Percentiles rank a stretch among this genome's conserved stretches.
These are phyloP conservation scores for Penicillium frequentans DNA, from an alignment of 2,329 filamentous ascomycete species.

Conservation along the genomic window DNA sequence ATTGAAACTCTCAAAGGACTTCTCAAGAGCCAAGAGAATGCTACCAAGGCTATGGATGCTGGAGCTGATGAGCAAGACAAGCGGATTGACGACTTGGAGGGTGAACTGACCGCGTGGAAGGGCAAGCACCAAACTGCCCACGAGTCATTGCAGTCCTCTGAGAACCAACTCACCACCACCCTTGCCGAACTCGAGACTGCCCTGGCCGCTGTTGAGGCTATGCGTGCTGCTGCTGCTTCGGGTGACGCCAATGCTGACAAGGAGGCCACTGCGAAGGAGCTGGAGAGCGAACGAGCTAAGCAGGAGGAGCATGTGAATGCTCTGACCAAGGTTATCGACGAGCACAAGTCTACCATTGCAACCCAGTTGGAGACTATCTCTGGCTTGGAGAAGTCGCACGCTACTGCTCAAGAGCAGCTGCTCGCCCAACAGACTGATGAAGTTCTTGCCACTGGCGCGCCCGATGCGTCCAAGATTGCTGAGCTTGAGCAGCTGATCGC, in stretches of 20 bases:
- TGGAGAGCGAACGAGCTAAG: constrained; percentile 54
- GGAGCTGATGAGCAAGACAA: constrained; percentile 50
- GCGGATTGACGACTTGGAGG: constrained; percentile 66
- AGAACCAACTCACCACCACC: constrained; percentile 69
- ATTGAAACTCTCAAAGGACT: constrained; percentile 66
- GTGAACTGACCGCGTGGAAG: constrained; percentile 74
- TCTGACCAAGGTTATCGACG: constrained; percentile 73
- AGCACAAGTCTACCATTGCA: constrained; percentile 74
- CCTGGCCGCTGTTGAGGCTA: constrained; percentile 53
- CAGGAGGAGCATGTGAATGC: constrained; percentile 61
- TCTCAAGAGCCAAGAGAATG: constrained; percentile 42
- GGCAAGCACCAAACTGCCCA: constrained; percentile 71
- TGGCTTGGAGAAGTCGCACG: constrained; percentile 71
- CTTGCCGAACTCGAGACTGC: constrained; percentile 73
- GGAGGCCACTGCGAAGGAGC: constrained; percentile 44
- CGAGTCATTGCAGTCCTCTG: constrained; percentile 68
- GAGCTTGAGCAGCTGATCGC: constrained; percentile 60
- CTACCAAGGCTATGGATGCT: constrained; percentile 35
- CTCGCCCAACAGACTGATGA: constrained; percentile 64
- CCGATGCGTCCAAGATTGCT: constrained; percentile 48
- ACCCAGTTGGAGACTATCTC: constrained; percentile 68
- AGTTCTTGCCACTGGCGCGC: constrained; percentile 55
- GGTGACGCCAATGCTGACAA: constrained; percentile 34
- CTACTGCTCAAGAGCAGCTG: constrained; percentile 65
- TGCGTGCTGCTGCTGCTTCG: constrained; percentile 43